A percentile compares a stretch with the other conserved stretches of the same genome.
Evolutionary conservation across 768 basidiomycete species (phyloP).

Genomic region (Grammothele lineata): DNA sequence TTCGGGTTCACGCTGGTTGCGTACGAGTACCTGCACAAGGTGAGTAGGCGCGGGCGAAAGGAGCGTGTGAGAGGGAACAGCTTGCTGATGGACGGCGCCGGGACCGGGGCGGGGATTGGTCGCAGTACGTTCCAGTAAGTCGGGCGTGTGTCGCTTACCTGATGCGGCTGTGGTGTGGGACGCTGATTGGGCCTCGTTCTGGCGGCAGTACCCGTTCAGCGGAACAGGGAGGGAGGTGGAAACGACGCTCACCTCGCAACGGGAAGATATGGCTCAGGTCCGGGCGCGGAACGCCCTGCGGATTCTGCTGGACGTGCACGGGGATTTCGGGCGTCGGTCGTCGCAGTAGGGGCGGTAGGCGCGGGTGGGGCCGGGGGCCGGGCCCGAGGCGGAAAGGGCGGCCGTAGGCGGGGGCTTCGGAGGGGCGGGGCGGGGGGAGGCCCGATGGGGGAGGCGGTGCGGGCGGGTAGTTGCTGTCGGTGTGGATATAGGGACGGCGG

Average conservation of each 20-base stretch:
- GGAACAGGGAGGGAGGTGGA: slow-evolving; percentile 62
- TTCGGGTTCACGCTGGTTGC: slow-evolving; percentile 92
- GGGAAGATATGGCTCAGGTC: slow-evolving; percentile 82
- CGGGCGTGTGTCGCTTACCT: slow-evolving; percentile 14
- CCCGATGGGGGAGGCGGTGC: slow-evolving; percentile 1
- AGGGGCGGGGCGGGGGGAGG: no score
- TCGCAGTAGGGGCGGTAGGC: slow-evolving; percentile 3
- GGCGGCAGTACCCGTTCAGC: slow-evolving; percentile 74
- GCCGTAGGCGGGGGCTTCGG: background rate
- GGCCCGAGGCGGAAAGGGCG: background rate
- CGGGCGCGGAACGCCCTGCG: slow-evolving; percentile 94
- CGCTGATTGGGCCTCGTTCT: slow-evolving; percentile 22
- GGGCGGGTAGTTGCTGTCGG: background rate
- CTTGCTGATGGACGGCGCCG: slow-evolving; percentile 26
- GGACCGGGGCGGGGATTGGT: slow-evolving; percentile 15
- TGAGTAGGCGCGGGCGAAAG: slow-evolving; percentile 24
- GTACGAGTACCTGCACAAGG: slow-evolving; percentile 69
- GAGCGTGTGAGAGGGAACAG: slow-evolving; percentile 25
- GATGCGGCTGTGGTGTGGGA: slow-evolving; percentile 9
- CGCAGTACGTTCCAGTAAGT: slow-evolving; percentile 23
- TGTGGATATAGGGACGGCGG: background rate
- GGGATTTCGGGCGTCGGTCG: slow-evolving; percentile 54
- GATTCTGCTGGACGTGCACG: slow-evolving; percentile 84
- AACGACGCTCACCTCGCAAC: slow-evolving; percentile 64
- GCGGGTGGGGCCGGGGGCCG: background rate